Base-by-base conservation (phyloP, 176 grass and related monocot species). In the Thinopyrum elongatum region DNA sequence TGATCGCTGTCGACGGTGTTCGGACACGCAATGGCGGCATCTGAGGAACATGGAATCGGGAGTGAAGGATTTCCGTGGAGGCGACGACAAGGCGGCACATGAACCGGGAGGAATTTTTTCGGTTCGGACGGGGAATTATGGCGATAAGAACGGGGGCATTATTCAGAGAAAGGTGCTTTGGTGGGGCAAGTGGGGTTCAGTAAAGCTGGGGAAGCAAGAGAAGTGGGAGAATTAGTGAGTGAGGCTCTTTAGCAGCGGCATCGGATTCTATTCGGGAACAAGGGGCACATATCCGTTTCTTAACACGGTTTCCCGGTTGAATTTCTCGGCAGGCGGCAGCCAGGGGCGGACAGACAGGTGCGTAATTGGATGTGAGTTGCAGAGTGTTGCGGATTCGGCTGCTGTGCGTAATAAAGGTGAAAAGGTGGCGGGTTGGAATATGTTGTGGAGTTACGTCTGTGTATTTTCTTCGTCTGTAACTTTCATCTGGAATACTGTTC, bases 121-220 rank as follows among this genome's bases (percentile, higher is more conserved):
- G 49, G 49, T 53, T 53, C 16, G 49, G 49, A 19, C 5, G 4
- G 21, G 22, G 78, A 27, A 38, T 65, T 74, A 65, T 69, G 65
- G 23, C 55, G 79, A 90, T 77, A 82, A 72, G 83, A 63, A 7
- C 9, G 60, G 5, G 61, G 46, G 74, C 9, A 25, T 22, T 22
- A 62, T 87, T 69, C 66, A 63, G 76, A 84, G 0, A 89, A 91
- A 91, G 89, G 6, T 23, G 88, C 83, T 90, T 72, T 86, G 29
- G 1, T 41, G 1, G 4, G 9, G 11, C 89, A 84, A 87, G 76
- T 84, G 81, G 85, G 74, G 89, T 7, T 47, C 6, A 23, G n/a
- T 79, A 79, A 84, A 73, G 87, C 31, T 5, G 36, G 13, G 28
- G 34, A 77, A 69, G 63, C 77, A 38, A 85, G 66, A 38, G 89